Evolutionary conservation across 345 rosid genomes (phyloP).

Genomic region (Draba incana): DNA sequence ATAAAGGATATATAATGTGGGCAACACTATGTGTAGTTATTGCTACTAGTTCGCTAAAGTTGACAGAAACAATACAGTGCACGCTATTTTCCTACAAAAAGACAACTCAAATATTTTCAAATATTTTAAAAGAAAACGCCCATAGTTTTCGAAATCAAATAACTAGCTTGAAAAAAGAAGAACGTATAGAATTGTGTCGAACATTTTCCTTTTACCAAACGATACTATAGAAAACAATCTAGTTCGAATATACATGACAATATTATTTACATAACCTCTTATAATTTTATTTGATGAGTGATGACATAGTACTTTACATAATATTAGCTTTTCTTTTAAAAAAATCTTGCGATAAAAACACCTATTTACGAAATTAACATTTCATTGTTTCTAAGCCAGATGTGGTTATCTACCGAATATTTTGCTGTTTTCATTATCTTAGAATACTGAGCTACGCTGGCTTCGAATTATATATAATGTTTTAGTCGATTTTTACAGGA

Average conservation of each 20-base stretch:
- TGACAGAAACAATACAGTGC: slow-evolving; percentile 37
- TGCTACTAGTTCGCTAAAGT: slow-evolving; percentile 31
- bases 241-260: no score
- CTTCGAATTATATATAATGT: background rate
- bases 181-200: slow-evolving; percentile 21
- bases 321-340: no score
- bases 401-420: background rate
- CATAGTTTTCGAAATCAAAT: slow-evolving; percentile 34
- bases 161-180: background rate
- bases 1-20: slow-evolving; percentile 16
- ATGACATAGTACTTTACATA: no score
- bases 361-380: background rate
- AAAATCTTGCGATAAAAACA: no score
- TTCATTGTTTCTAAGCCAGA: no score
- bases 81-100: slow-evolving; percentile 26
- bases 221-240: no score
- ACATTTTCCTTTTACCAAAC: slow-evolving; percentile 6
- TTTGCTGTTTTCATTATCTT: background rate
- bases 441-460: background rate
- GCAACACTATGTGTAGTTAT: slow-evolving; percentile 21
- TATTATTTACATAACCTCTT: no score
- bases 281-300: no score
- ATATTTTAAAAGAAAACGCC: slow-evolving; percentile 25
- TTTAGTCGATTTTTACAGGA: background rate
- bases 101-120: background rate